Evolutionary conservation across 768 basidiomycete genomes (phyloP).

Genomic region (Leccinum disarticulatum): DNA sequence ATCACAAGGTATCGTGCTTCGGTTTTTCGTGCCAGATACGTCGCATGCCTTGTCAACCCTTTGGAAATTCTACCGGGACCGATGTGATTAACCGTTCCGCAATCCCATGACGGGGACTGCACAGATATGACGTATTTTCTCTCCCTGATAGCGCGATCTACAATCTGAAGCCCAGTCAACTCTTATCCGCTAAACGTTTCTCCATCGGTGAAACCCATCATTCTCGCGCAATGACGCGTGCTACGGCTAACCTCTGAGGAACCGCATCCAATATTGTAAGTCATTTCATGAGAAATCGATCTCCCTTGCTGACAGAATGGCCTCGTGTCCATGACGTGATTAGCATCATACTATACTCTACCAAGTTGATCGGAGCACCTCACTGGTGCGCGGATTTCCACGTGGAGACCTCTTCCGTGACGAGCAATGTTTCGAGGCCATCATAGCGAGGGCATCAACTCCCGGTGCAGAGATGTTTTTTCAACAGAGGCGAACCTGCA

Average conservation of each 20-base stretch:
- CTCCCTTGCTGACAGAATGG: slow-evolving; percentile 39
- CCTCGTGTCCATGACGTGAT: slow-evolving; percentile 58
- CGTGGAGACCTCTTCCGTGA: slow-evolving; percentile 42
- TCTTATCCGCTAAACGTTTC: background rate
- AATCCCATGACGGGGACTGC: too few relatives aligned
- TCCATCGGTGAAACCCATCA: background rate
- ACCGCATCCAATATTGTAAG: slow-evolving; percentile 39
- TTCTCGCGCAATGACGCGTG: slow-evolving; percentile 25
- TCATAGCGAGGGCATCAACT: slow-evolving; percentile 49
- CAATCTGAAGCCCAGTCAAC: background rate
- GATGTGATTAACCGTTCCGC: too few relatives aligned
- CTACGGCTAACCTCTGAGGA: slow-evolving; percentile 38
- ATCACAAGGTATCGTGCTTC: background rate
- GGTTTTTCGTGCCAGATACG: background rate
- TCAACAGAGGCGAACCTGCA: slow-evolving; percentile 46
- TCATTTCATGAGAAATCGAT: slow-evolving; percentile 17
- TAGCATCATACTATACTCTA: background rate
- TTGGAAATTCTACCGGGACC: too few relatives aligned
- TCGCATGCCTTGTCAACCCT: background rate
- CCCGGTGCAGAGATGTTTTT: slow-evolving; percentile 44
- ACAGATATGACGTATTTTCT: too few relatives aligned
- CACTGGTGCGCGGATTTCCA: background rate
- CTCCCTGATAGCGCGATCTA: too few relatives aligned
- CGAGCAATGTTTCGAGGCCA: slow-evolving; percentile 59
- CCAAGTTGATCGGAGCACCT: background rate